Evolutionary conservation across 2,329 filamentous ascomycete genomes (phyloP), one percentile per base, ranked within the genome.

Genomic region (Aspergillus aculeatinus): DNA sequence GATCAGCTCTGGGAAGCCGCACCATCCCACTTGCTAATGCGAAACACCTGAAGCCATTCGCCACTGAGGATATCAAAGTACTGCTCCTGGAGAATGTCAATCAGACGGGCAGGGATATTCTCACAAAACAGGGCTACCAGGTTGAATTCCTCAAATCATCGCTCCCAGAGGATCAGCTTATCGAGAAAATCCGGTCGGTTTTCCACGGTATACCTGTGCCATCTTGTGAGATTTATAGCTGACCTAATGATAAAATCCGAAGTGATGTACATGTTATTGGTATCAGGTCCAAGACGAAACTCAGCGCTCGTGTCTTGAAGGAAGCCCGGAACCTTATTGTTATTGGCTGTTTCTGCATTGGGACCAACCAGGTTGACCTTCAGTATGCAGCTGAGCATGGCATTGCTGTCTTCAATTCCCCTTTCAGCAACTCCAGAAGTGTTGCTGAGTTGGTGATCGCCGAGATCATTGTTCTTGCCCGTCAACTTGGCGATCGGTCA

Each of bases 371-470:
- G 65, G 76, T 79, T 31, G 76, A 79, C 60, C 72, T 79, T 27
- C 76, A 79, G 64, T 79, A 76, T 68, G 76, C 76, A 5, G 76
- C 76, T n/a, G 72, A 76, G 19, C 73, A 79, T 61, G 77, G 95
- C 67, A 96, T 98, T 74, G 92, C 93, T 39, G 95, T 99, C 65
- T 99, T 99, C 87, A 99, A 99, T 81, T 98, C 95, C 50, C 95
- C 95, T 1, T 99, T 99, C 79, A 93, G 91, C 80, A 99, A 99
- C 80, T 98, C 94, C 9, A 89, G 95, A 75, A 96, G 91, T 74
- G 95, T 99, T 55, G 95, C 95, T 59, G 95, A 99, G 81, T 83
- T 98, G 59, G 92, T 98, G 69, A 97, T 99, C 74, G 89, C 83
- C 57, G 94, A 97, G 79, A 93, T 99, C 72, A 97, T 99, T 71